Evolutionary conservation across 148 eudicot genomes (phyloP).

Genomic region (Pharnaceum exiguum): DNA sequence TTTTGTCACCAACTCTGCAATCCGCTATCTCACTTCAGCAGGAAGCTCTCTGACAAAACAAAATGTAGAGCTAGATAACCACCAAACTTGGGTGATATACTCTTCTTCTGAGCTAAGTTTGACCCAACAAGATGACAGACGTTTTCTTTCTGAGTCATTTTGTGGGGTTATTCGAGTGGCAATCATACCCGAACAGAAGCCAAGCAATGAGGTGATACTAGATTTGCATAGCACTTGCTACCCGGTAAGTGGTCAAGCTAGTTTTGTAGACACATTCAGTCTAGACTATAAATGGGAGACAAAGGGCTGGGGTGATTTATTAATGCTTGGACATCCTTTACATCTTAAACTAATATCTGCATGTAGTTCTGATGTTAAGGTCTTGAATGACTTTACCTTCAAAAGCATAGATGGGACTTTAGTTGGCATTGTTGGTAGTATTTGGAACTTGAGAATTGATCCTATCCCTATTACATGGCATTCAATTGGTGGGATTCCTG

Average conservation of each 20-base stretch:
- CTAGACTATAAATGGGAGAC: slow-evolving; percentile 15
- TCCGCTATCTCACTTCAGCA: background rate
- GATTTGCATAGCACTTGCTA: slow-evolving; percentile 16
- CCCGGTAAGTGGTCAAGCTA: slow-evolving; percentile 8
- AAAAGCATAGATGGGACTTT: slow-evolving; percentile 7
- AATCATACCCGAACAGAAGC: background rate
- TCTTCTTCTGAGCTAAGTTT: slow-evolving; percentile 5
- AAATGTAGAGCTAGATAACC: slow-evolving; percentile 7
- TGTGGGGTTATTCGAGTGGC: slow-evolving; percentile 17
- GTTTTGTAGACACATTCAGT: background rate
- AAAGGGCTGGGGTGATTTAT: slow-evolving; percentile 14
- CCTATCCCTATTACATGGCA: slow-evolving; percentile 17
- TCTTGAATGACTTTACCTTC: slow-evolving; percentile 3
- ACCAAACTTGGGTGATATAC: slow-evolving; percentile 16
- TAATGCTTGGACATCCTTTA: slow-evolving; percentile 17
- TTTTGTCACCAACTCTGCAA: background rate
- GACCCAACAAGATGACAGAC: background rate
- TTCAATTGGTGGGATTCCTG: slow-evolving; percentile 7
- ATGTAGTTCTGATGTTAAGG: background rate
- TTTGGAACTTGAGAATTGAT: slow-evolving; percentile 4
- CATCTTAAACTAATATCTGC: slow-evolving; percentile 20
- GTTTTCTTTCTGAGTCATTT: background rate
- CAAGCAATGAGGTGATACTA: slow-evolving; percentile 7
- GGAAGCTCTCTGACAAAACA: slow-evolving; percentile 3
- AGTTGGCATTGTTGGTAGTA: slow-evolving; percentile 11